These are phyloP conservation scores for Pseudocercospora fijiensis DNA, from an alignment of 2,329 filamentous ascomycete species.

Conservation along the genomic window DNA sequence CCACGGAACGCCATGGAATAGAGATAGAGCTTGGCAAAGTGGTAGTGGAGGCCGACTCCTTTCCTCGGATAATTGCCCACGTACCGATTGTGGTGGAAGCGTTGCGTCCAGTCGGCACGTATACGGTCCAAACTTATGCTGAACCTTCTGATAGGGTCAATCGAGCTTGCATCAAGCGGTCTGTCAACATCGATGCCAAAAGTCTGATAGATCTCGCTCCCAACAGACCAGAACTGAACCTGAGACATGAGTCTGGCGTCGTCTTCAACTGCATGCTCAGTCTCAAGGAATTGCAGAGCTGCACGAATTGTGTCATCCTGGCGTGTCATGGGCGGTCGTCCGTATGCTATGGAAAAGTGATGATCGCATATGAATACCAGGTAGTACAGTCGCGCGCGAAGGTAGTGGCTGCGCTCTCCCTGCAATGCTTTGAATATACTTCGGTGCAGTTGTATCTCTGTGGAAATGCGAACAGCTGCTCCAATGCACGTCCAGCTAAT, in stretches of 20 bases:
- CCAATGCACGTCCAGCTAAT: constrained; percentile 36
- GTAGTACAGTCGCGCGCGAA: constrained; percentile 42
- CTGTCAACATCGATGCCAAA: constrained; percentile 36
- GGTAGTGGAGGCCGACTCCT: constrained; percentile 33
- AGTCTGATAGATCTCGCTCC: constrained; percentile 32
- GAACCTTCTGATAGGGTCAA: constrained; percentile 35
- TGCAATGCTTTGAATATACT: constrained; percentile 40
- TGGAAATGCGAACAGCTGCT: constrained; percentile 42
- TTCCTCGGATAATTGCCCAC: constrained; percentile 34
- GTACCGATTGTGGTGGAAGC: constrained; percentile 30
- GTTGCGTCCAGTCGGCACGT: constrained; percentile 33
- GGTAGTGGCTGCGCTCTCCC: constrained; percentile 36
- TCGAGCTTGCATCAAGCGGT: constrained; percentile 33
- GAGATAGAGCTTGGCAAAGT: constrained; percentile 35
- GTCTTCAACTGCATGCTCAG: constrained; percentile 35
- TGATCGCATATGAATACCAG: constrained; percentile 45
- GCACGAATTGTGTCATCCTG: constrained; percentile 37
- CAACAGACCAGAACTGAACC: constrained; percentile 32
- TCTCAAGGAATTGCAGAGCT: constrained; percentile 36
- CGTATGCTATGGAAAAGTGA: constrained; percentile 41
- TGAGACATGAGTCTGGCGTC: constrained; percentile 33
- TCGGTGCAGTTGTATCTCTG: constrained; percentile 42
- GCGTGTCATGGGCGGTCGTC: constrained; percentile 41
- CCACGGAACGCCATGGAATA: constrained; percentile 34
- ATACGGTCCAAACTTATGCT: constrained; percentile 31